These are phyloP conservation scores for Apiospora phragmitis DNA, from an alignment of 2,329 filamentous ascomycete genomes.

Conservation along the genomic window DNA sequence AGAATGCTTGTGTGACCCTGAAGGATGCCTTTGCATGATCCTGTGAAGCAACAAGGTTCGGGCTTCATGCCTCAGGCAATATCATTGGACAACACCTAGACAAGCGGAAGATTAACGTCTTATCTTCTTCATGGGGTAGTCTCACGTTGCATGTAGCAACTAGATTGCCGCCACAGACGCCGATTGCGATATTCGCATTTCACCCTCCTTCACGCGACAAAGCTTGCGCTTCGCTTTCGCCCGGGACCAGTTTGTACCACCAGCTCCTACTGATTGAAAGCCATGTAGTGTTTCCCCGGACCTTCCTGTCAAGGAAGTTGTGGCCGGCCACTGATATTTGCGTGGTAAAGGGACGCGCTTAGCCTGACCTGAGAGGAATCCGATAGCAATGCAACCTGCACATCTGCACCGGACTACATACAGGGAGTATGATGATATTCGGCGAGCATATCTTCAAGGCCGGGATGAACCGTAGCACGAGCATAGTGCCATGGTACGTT, in stretches of 20 bases:
- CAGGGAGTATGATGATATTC: not conserved
- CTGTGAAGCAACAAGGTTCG: not conserved
- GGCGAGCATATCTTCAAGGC: not conserved
- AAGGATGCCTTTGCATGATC: slow-evolving; percentile 1
- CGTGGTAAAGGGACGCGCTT: not conserved
- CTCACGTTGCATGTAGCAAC: not conserved
- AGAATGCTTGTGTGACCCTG: not conserved
- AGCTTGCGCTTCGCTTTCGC: not conserved
- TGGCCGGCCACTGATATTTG: not conserved
- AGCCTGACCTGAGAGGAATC: not conserved
- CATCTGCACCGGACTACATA: not conserved
- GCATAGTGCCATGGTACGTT: not conserved
- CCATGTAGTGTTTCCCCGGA: not conserved
- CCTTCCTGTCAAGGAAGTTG: not conserved
- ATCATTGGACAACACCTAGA: not conserved
- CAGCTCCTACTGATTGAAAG: not conserved
- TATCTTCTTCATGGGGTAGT: not conserved
- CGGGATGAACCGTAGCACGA: not conserved
- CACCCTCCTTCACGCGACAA: not conserved
- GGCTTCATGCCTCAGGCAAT: not conserved
- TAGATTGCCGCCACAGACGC: not conserved
- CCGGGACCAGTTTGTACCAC: not conserved
- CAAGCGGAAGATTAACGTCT: not conserved
- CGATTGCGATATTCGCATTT: not conserved
- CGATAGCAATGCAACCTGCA: not conserved